Evolutionary conservation across 495 filamentous ascomycete species (phyloP).

Genomic region (Talaromyces liani): DNA sequence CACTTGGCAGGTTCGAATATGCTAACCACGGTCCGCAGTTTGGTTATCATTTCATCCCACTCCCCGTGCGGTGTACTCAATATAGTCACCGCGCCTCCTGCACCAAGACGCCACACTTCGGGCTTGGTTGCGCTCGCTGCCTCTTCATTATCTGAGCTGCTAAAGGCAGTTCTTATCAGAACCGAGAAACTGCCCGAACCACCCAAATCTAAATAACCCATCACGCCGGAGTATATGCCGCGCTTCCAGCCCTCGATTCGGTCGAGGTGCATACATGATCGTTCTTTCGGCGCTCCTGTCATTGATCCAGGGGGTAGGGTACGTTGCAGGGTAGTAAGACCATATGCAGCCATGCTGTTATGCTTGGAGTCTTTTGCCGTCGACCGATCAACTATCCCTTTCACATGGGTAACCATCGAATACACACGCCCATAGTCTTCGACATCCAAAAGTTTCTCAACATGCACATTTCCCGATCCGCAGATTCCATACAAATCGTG

Average conservation of each 20-base stretch:
- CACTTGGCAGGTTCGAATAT: constrained; percentile 21
- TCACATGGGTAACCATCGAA: constrained; percentile 83
- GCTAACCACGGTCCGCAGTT: constrained; percentile 61
- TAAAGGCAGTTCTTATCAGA: constrained; percentile 71
- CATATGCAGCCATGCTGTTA: constrained; percentile 39
- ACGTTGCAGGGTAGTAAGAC: constrained; percentile 68
- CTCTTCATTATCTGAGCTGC: constrained; percentile 49
- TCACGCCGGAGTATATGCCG: constrained; percentile 81
- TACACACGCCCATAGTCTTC: constrained; percentile 88
- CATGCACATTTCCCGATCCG: constrained; percentile 55
- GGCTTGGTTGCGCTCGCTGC: constrained; percentile 10
- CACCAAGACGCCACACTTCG: constrained; percentile 74
- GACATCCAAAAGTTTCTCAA: constrained; percentile 67
- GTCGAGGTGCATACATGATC: constrained; percentile 74
- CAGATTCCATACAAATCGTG: constrained; percentile 84
- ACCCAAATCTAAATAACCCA: constrained; percentile 82
- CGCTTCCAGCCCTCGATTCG: constrained; percentile 57
- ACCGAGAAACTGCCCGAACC: constrained; percentile 86
- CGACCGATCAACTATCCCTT: constrained; percentile 49
- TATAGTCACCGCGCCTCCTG: constrained; percentile 80
- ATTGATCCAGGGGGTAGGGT: constrained; percentile 85
- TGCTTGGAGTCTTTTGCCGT: constrained; percentile 27
- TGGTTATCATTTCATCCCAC: constrained; percentile 86
- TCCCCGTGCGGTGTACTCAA: constrained; percentile 71
- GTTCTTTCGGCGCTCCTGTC: constrained; percentile 91